phyloP scores from a whole-genome alignment of 2,329 filamentous ascomycete species.

The Verticillium longisporum region DNA sequence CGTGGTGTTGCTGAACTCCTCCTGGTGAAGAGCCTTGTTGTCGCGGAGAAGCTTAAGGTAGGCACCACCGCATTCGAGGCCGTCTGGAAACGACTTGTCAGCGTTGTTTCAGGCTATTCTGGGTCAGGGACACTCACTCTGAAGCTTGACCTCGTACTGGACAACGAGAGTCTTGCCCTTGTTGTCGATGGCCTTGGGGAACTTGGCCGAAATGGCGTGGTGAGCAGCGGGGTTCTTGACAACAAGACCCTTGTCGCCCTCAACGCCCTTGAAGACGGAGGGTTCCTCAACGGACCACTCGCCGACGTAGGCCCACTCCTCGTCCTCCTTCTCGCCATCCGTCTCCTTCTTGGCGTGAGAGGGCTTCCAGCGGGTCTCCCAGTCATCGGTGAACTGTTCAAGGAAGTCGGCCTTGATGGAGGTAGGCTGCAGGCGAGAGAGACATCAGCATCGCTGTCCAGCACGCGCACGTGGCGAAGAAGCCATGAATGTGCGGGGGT shows the following conservation, averaged over 20 bases:
- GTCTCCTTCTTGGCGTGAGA: constrained; percentile 94
- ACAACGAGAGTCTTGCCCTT: constrained; percentile 96
- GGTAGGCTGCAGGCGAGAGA: constrained; percentile 59
- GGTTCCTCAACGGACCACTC: constrained; percentile 98
- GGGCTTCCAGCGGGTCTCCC: constrained; percentile 88
- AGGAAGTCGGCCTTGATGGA: constrained; percentile 87
- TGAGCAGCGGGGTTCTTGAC: constrained; percentile 97
- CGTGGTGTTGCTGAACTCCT: constrained; percentile 96
- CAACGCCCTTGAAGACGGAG: constrained; percentile 79
- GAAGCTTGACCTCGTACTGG: constrained; percentile 98
- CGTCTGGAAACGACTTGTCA: constrained; percentile 48
- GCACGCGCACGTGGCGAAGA: neutral
- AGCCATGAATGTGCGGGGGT: neutral
- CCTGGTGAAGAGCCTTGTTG: constrained; percentile 91
- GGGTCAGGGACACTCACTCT: constrained; percentile 57
- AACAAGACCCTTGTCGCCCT: constrained; percentile 92
- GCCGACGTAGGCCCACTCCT: constrained; percentile 96
- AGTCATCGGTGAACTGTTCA: constrained; percentile 97
- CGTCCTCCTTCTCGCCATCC: constrained; percentile 66
- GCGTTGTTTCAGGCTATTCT: neutral
- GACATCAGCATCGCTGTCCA: neutral
- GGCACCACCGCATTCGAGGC: constrained; percentile 94
- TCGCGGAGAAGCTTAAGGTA: constrained; percentile 99
- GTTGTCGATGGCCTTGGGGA: constrained; percentile 92
- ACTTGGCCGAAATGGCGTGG: constrained; percentile 98